Base-by-base conservation (phyloP, 345 rosid genomes). In the Eucalyptus globulus region DNA sequence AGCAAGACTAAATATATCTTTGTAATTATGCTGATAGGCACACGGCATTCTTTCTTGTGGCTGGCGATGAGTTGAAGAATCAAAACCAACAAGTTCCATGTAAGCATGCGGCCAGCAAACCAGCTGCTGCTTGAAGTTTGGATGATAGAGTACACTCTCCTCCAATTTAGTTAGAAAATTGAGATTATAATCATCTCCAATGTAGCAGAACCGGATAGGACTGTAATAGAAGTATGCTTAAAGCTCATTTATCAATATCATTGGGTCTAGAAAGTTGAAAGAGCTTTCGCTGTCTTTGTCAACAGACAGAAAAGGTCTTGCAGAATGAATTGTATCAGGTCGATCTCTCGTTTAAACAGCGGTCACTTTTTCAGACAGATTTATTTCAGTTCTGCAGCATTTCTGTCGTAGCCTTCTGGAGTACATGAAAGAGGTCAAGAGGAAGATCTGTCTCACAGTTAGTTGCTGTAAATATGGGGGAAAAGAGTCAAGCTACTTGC, bases 11-110 rank as follows among this genome's bases (percentile, higher is more conserved):
- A 44, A 67, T 67, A 13, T 87, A n/a, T 53, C 37, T 26, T 21
- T 40, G 14, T 88, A 49, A 40, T 87, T 11, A 88, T 89, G 80
- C 81, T 89, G 88, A 87, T 93, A 96, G 99, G 94, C 99, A 96
- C 92, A 96, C 98, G 1, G 98, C 99, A 8, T 96, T 94, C 94
- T 96, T 96, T 92, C 98, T 97, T 50, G 99, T 97, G 90, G 98
- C 99, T 54, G 99, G 98, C 62, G 93, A 97, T 89, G 97, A 97
- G 91, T 86, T 97, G 95, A 95, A 97, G 95, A 93, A 92, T 89
- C 95, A 92, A 88, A 93, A 89, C 88, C 94, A 91, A 80, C 92
- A 86, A 89, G 89, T 89, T 80, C 92, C 92, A 37, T 96, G 96
- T 86, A 94, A 95, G 92, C 97, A 94, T 44, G 93, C 51, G 1